Percentiles rank a stretch among this genome's conserved stretches.
phyloP scores from a whole-genome alignment of 495 filamentous ascomycete genomes.

The Neurospora sublineolata region DNA sequence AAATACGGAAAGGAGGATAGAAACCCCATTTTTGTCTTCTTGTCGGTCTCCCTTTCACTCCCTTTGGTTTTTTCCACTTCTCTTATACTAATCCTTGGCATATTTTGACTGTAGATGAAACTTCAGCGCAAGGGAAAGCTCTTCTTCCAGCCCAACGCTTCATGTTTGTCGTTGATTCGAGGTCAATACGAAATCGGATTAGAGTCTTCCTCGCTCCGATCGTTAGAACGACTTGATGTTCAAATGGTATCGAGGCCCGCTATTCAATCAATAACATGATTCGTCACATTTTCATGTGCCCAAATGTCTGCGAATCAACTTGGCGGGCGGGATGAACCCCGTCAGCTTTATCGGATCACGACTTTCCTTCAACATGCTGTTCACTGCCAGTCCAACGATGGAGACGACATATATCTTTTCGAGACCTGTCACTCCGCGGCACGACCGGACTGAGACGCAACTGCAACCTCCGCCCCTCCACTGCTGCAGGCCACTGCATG shows the following conservation, averaged over 20 bases:
- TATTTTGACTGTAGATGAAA: neutral
- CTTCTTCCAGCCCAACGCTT: neutral
- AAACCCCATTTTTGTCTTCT: neutral
- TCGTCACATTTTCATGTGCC: neutral
- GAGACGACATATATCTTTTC: neutral
- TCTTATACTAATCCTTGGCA: neutral
- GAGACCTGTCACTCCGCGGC: neutral
- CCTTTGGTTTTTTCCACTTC: too few relatives aligned
- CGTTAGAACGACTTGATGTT: neutral
- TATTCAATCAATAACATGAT: neutral
- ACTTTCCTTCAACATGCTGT: neutral
- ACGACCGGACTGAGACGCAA: neutral
- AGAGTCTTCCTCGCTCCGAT: neutral
- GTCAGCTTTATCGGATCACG: neutral
- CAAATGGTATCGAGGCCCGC: neutral
- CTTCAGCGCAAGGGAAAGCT: neutral
- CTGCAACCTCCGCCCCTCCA: neutral
- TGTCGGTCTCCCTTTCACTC: neutral
- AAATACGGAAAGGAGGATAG: neutral
- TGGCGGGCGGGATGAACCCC: neutral
- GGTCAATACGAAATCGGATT: neutral
- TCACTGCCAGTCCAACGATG: neutral
- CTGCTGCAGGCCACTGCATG: neutral
- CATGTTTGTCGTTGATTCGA: neutral
- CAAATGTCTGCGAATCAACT: neutral